These are phyloP conservation scores for Trichosanthes truncata DNA, from an alignment of 306 rosid genomes.

Conservation along the genomic window DNA sequence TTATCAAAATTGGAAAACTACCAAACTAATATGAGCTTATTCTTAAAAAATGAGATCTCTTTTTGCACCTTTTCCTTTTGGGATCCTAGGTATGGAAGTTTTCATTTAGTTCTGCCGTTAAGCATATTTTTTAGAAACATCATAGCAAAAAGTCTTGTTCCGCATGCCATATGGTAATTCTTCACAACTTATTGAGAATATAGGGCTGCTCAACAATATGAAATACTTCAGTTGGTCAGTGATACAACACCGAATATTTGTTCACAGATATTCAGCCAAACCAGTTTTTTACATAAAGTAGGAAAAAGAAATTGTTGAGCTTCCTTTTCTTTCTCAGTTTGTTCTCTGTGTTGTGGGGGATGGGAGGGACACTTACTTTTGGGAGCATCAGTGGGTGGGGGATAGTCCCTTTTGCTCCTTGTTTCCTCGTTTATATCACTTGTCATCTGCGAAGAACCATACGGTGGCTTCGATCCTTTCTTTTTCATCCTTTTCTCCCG, in stretches of 20 bases:
- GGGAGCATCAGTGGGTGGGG: too few species aligned
- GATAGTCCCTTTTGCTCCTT: too few species aligned
- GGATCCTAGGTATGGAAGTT: not conserved
- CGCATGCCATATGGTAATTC: not conserved
- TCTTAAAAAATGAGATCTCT: not conserved
- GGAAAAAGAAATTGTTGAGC: too few species aligned
- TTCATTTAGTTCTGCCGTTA: not conserved
- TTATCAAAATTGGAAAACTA: not conserved
- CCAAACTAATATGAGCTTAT: not conserved
- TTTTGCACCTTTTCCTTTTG: not conserved
- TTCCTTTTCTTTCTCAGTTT: too few species aligned
- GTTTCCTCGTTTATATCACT: too few species aligned
- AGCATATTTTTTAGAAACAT: not conserved
- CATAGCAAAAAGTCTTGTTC: not conserved
- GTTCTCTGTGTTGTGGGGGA: too few species aligned
- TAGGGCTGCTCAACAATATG: too few species aligned
- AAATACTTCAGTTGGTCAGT: not conserved
- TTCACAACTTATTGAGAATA: too few species aligned
- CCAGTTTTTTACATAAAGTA: not conserved
- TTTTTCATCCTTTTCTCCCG: too few species aligned
- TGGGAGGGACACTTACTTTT: too few species aligned
- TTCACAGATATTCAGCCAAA: not conserved
- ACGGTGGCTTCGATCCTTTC: too few species aligned
- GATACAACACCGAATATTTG: not conserved
- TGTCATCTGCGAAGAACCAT: too few species aligned